Evolutionary conservation across 1,284 basidiomycete genomes (phyloP).

Genomic region (Grifola frondosa): DNA sequence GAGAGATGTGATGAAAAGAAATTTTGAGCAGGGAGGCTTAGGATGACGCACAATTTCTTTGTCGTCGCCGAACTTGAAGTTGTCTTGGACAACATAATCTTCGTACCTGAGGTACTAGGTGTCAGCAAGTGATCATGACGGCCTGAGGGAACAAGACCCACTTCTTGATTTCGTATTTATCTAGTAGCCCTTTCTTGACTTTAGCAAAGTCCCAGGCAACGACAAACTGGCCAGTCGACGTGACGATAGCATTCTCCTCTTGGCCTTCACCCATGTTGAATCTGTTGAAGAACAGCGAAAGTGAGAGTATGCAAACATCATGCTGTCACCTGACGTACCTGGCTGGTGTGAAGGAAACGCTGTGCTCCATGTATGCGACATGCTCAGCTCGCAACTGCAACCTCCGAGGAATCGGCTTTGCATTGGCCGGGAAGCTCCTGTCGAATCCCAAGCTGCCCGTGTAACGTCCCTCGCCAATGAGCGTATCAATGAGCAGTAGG

Average conservation of each 20-base stretch:
- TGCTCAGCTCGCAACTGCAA: conserved; percentile 92
- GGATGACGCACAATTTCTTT: conserved; percentile 78
- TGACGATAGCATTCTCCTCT: conserved; percentile 94
- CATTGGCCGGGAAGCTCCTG: conserved; percentile 90
- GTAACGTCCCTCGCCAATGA: conserved; percentile 91
- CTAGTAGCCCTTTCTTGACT: conserved; percentile 87
- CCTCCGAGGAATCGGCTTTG: conserved; percentile 90
- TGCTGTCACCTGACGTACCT: conserved; percentile 46
- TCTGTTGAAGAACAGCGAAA: conserved; percentile 39
- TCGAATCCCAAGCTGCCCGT: conserved; percentile 90
- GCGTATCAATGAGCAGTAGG: conserved; percentile 91
- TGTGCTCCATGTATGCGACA: conserved; percentile 91
- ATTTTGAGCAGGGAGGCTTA: not conserved
- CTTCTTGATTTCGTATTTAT: conserved; percentile 96
- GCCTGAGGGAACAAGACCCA: conserved; percentile 30
- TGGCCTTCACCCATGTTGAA: conserved; percentile 90
- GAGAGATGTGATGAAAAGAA: conserved; percentile 1
- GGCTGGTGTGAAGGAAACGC: conserved; percentile 89
- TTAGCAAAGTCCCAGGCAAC: conserved; percentile 96
- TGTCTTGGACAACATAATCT: conserved; percentile 93
- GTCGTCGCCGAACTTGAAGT: conserved; percentile 94
- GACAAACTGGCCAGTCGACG: conserved; percentile 93
- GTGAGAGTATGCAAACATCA: conserved; percentile 1
- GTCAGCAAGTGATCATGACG: conserved; percentile 3
- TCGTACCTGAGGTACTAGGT: conserved; percentile 65